A percentile compares a stretch with the other conserved stretches of the same genome.
phyloP scores from a whole-genome alignment of 2,329 filamentous ascomycete species.

The Fusarium xyrophilum region DNA sequence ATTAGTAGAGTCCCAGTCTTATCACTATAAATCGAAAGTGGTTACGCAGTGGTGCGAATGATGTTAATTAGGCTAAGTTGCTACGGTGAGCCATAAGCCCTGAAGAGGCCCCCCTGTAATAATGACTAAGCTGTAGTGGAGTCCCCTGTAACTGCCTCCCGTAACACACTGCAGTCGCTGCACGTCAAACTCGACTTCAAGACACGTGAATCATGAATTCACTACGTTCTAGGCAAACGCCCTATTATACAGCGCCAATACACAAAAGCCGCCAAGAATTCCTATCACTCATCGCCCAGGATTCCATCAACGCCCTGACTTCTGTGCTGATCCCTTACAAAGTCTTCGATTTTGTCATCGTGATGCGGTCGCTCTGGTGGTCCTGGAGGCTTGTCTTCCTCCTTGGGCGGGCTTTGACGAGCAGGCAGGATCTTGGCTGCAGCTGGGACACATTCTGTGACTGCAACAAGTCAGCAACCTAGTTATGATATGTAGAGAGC shows the following conservation, averaged over 20 bases:
- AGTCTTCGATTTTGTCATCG: conserved; percentile 59
- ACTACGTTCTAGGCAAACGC: conserved; percentile 6
- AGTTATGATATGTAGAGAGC: neutral
- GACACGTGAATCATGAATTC: conserved; percentile 5
- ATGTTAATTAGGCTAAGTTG: too few relatives aligned
- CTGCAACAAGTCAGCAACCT: conserved; percentile 38
- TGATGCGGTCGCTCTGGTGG: conserved; percentile 55
- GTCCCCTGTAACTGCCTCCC: too few relatives aligned
- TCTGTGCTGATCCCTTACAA: conserved; percentile 60
- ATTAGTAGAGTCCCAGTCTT: too few relatives aligned
- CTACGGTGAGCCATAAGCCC: too few relatives aligned
- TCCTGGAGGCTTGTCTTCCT: conserved; percentile 38
- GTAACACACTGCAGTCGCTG: neutral
- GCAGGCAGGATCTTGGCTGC: conserved; percentile 52
- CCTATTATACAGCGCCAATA: conserved; percentile 6
- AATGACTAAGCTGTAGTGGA: too few relatives aligned
- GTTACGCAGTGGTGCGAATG: too few relatives aligned
- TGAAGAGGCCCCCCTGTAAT: too few relatives aligned
- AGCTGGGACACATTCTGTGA: conserved; percentile 54
- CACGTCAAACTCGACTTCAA: neutral
- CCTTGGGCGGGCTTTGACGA: conserved; percentile 40
- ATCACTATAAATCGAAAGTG: too few relatives aligned
- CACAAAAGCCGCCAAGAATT: too few relatives aligned
- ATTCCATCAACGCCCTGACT: conserved; percentile 50
- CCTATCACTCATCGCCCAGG: conserved; percentile 28